Evolutionary conservation across 1,284 basidiomycete species (phyloP).

Genomic region (Schizophyllum amplum): DNA sequence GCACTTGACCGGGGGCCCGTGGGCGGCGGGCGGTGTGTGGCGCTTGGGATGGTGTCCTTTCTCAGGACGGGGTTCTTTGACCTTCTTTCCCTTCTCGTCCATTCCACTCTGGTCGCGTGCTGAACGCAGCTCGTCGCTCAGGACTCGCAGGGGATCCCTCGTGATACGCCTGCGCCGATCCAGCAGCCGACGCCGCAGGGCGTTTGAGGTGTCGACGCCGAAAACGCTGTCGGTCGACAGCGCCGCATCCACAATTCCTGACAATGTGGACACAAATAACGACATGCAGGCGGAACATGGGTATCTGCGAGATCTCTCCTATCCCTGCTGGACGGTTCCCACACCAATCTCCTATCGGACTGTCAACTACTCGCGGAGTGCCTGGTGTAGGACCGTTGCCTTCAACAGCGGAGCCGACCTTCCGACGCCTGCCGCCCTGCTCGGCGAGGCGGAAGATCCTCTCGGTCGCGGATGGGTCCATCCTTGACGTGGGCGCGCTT

Average conservation of each 20-base stretch:
- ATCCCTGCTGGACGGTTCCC: too few relatives aligned
- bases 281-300: too few relatives aligned
- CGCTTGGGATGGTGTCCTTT: conserved; percentile 6
- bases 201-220: conserved; percentile 27
- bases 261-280: background rate
- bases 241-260: background rate
- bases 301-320: too few relatives aligned
- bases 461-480: background rate
- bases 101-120: background rate
- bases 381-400: too few relatives aligned
- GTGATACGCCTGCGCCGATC: conserved; percentile 33
- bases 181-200: conserved; percentile 47
- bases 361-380: too few relatives aligned
- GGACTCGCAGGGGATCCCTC: conserved; percentile 39
- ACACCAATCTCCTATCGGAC: too few relatives aligned
- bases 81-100: conserved; percentile 2
- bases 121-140: conserved; percentile 11
- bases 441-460: too few relatives aligned
- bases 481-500: background rate
- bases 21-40: background rate
- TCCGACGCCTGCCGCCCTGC: too few relatives aligned
- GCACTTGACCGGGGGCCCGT: too few relatives aligned
- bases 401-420: too few relatives aligned
- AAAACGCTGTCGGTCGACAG: background rate
- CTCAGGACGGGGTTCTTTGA: conserved; percentile 3